phyloP scores from a whole-genome alignment of 306 rosid genomes.

The Cicer judaicum region DNA sequence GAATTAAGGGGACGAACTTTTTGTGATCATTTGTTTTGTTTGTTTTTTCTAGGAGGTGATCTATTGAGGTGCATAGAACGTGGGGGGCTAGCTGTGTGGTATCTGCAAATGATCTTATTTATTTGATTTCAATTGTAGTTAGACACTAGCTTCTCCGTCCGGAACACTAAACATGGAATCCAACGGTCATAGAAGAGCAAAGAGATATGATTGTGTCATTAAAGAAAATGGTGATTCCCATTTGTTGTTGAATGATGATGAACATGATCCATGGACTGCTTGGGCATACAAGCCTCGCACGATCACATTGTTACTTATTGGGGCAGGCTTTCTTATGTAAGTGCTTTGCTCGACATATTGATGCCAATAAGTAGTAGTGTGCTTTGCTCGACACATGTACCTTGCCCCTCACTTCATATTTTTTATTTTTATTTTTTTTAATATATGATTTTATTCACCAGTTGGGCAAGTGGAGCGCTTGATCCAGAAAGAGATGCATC shows the following conservation, averaged over 20 bases:
- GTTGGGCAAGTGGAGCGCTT: slow-evolving; percentile 97
- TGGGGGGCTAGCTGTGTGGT: slow-evolving; percentile 31
- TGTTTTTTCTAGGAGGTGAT: slow-evolving; percentile 40
- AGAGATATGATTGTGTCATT: slow-evolving; percentile 55
- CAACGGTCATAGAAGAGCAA: slow-evolving; percentile 66
- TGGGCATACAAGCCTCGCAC: slow-evolving; percentile 99
- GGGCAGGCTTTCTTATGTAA: slow-evolving; percentile 98
- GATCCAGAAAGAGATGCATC: slow-evolving; percentile 82
- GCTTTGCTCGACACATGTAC: too few species aligned
- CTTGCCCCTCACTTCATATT: slow-evolving; percentile 20
- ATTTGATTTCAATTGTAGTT: slow-evolving; percentile 47
- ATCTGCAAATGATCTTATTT: slow-evolving; percentile 42
- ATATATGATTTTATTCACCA: slow-evolving; percentile 43
- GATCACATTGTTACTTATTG: slow-evolving; percentile 83
- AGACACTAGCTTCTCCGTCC: slow-evolving; percentile 50
- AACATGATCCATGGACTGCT: slow-evolving; percentile 99
- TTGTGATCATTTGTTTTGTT: slow-evolving; percentile 35
- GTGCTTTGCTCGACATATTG: slow-evolving; percentile 47
- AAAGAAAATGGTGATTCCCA: slow-evolving; percentile 74
- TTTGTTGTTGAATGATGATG: slow-evolving; percentile 62
- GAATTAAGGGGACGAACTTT: slow-evolving; percentile 20
- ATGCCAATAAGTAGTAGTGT: slow-evolving; percentile 30
- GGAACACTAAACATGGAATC: slow-evolving; percentile 66
- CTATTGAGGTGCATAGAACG: slow-evolving; percentile 28
- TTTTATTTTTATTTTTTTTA: neutral